Conservation (phyloP, 1,139 yeast genomes). For the Taiozyma sp. region DNA sequence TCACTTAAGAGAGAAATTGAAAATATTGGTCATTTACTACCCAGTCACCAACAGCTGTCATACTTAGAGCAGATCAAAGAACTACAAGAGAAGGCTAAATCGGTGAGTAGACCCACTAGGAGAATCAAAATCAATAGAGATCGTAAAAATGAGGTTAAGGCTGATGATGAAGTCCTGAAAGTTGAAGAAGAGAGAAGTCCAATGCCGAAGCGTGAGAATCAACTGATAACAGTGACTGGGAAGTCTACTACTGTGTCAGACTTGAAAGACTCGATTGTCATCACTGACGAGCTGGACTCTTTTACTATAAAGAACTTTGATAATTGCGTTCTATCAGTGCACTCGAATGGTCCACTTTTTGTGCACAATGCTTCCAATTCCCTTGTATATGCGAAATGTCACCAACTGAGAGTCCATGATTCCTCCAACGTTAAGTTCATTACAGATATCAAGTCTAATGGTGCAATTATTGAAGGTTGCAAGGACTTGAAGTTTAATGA, state of each 20-base stretch:
- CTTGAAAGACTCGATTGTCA: slow-evolving; percentile 3
- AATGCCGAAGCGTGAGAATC: not conserved
- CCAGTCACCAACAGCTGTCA: slow-evolving; percentile 9
- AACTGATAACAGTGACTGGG: not conserved
- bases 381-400: slow-evolving; percentile 30
- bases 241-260: not conserved
- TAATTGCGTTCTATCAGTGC: slow-evolving; percentile 23
- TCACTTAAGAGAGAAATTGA: slow-evolving; percentile 7
- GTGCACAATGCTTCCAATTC: slow-evolving; percentile 27
- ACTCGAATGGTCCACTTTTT: slow-evolving; percentile 33
- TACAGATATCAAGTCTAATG: slow-evolving; percentile 19
- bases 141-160: not conserved
- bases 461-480: slow-evolving; percentile 34
- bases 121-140: slow-evolving; percentile 8
- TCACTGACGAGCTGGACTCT: slow-evolving; percentile 3
- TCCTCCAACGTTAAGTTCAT: slow-evolving; percentile 24
- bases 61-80: slow-evolving; percentile 9
- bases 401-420: slow-evolving; percentile 39
- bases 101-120: not conserved
- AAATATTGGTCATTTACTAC: slow-evolving; percentile 8
- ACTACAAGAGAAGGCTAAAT: not conserved
- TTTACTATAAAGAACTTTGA: slow-evolving; percentile 16
- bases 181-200: not conserved
- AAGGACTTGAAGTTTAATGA: slow-evolving; percentile 20
- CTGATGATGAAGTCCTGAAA: not conserved